phyloP scores from a whole-genome alignment of 2,329 filamentous ascomycete genomes.

The Tolypocladium inflatum region DNA sequence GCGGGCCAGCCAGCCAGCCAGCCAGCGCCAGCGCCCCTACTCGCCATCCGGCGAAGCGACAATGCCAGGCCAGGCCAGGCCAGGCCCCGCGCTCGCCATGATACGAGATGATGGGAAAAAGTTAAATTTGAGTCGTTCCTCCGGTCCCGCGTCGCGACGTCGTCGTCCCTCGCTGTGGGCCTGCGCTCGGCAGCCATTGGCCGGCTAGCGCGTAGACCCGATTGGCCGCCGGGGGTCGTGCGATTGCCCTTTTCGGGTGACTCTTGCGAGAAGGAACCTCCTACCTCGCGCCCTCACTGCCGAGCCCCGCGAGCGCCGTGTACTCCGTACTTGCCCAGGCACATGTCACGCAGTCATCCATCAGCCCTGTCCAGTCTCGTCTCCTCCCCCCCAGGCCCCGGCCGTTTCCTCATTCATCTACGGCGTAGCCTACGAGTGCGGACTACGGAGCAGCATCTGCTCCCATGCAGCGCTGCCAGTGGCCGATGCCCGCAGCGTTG shows the following conservation, averaged over 20 bases:
- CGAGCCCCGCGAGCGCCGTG: not conserved
- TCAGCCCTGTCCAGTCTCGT: not conserved
- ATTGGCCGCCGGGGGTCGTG: constrained; percentile 6
- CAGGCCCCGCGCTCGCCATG: too few species aligned
- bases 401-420: not conserved
- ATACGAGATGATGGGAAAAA: too few species aligned
- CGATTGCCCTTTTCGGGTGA: constrained; percentile 19
- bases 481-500: not conserved
- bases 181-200: not conserved
- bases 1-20: too few species aligned
- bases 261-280: constrained; percentile 17
- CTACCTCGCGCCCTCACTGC: not conserved
- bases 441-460: too few species aligned
- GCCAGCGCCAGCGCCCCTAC: too few species aligned
- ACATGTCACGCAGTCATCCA: not conserved
- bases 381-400: not conserved
- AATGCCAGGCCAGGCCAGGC: too few species aligned
- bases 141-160: too few species aligned
- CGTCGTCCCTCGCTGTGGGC: too few species aligned
- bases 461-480: too few species aligned
- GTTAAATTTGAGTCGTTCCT: not conserved
- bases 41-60: too few species aligned
- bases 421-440: too few species aligned
- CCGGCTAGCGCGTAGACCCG: not conserved
- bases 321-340: not conserved